Conservation (phyloP, 1,284 basidiomycete genomes). For the Sanghuangporus sanghuang region DNA sequence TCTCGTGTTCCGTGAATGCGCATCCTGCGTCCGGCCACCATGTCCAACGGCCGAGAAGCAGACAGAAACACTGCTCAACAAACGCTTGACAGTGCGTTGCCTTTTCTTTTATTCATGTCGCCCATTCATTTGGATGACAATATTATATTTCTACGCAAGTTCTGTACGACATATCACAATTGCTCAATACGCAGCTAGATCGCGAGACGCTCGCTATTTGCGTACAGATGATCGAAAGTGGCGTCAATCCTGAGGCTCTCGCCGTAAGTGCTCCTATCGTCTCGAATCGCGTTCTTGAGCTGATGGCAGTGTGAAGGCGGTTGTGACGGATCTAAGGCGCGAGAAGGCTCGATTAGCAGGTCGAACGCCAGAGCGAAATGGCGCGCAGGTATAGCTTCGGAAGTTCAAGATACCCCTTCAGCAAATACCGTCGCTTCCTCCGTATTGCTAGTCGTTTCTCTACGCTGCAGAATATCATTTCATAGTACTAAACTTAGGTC, state of each 20-base stretch:
- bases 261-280: conserved; percentile 50
- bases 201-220: conserved; percentile 80
- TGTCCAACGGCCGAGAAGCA: conserved; percentile 38
- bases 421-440: too few species aligned
- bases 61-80: conserved; percentile 72
- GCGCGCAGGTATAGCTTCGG: not conserved
- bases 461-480: too few species aligned
- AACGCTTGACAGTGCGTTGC: conserved; percentile 70
- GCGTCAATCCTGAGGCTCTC: conserved; percentile 80
- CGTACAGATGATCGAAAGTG: conserved; percentile 79
- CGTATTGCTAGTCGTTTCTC: too few species aligned
- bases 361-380: conserved; percentile 18
- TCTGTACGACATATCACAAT: conserved; percentile 75
- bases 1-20: not conserved
- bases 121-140: not conserved
- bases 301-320: conserved; percentile 42
- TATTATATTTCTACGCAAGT: conserved; percentile 37
- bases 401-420: not conserved
- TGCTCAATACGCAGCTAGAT: conserved; percentile 78
- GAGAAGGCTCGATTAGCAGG: conserved; percentile 43
- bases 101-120: not conserved
- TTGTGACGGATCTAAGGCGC: conserved; percentile 68
- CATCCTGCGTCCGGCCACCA: not conserved
- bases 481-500: too few species aligned
- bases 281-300: not conserved